Base-by-base conservation (phyloP, 331 rosid genomes). In the Malus hybrid region DNA sequence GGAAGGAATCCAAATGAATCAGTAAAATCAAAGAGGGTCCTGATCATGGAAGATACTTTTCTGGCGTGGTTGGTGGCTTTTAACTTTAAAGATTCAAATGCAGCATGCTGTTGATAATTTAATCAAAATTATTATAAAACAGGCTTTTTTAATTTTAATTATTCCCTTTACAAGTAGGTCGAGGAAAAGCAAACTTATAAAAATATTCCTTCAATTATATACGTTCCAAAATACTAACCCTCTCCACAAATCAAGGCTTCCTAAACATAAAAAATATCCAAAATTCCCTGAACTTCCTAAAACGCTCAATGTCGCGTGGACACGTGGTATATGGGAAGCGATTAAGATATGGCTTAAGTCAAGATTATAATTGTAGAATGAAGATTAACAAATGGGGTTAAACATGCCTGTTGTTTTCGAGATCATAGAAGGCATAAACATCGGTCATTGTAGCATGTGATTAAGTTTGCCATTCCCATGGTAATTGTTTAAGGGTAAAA, bases 231-330 rank as follows among this genome's bases (percentile, higher is more conserved):
- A 24, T 66, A 42, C 56, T 28, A 27, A 60, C 65, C 44, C 29
- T 69, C 70, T 50, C 77, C 81, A 70, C 63, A 59, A 70, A 74
- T 68, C 83, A 78, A 74, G 83, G 82, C 56, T 65, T 50, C 59
- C 63, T 76, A 32, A 50, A 39, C 67, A 65, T n/a, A 63, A 34
- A 34, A n/a, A 33, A 63, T 29, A 27, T 60, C 27, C 20, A 67
- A 52, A 52, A 0, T 36, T 36, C 11, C 44, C 44, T 36, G 0
- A 63, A 59, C n/a, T 33, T 66, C 5, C 14, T 73, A 36, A 20
- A 29, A n/a, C 29, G 18, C 20, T 27, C 42, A 36, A 10, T 80
- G 33, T 15, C 10, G 3, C 20, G 28, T 4, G 34, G 48, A 67
- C 66, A 62, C 5, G 33, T 66, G 71, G 9, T 50, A 6, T 2